Evolutionary conservation across 1,139 yeast species (phyloP), one percentile per base, ranked within the genome.

Genomic region (Meyerozyma guilliermondii): DNA sequence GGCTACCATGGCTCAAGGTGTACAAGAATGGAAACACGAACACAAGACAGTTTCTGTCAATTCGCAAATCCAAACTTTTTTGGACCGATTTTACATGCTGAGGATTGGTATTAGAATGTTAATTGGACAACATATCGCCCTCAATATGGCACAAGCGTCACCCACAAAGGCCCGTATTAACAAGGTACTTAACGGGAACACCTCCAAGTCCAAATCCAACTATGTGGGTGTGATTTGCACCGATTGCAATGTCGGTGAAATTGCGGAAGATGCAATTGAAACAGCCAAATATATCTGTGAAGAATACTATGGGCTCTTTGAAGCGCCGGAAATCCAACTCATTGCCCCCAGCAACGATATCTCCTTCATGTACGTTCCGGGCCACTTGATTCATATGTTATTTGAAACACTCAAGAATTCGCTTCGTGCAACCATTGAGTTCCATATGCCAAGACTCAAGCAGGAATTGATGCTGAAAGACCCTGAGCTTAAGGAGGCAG

Each of bases 1-100:
- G 10, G 86, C 95, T 9, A 88, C 96, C 0, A 84, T 89, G 62
- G 96, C 96, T 1, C 91, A 87, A 54, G 96, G 96, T 16, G 95
- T 88, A 8, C 82, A 84, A 55, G 95, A 87, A 63, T 89, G 96
- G 96, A 88, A 88, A 58, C 61, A 54, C 46, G 77, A 71, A 51
- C 76, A 74, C 53, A 68, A 68, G 52, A 71, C 71, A 2, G 65
- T 70, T 34, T 68, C 58, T 50, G 79, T 71, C 33, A 82, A 81
- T 52, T 77, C 87, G 27, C 76, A 81, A 17, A 80, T 87, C 39
- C 95, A 87, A 60, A 76, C 83, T 11, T 87, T 87, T 55, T 68
- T 87, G 50, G 95, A 87, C 61, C 62, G 92, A 28, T 87, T 87
- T 60, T 87, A 87, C 65, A 81, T 87, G 88, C 82, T 88, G 26